Base-by-base conservation (phyloP, 352 stramenopile species). In the Globisporangium ultimum region DNA sequence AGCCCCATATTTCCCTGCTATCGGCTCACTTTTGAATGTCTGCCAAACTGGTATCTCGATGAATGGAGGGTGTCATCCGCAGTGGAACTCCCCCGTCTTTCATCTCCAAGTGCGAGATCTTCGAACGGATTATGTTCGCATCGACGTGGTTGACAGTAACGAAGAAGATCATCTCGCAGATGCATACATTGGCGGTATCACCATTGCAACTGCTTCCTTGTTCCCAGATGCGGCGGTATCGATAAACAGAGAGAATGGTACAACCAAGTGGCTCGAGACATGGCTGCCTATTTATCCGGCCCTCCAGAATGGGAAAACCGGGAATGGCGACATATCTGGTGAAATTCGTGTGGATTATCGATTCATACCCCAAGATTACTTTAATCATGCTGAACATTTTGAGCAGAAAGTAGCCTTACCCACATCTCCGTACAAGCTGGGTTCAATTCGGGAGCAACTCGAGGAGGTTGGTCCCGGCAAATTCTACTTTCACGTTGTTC, bases 141-240 rank as follows among this genome's bases (percentile, higher is more conserved):
- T 86, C n/a, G 68, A 76, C 34, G 76, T 81, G 0, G 45, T 86
- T 3, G 76, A 86, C 53, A 80, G 67, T 42, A 81, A 81, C 52
- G 71, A 83, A 69, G 76, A 86, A 64, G 72, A 83, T n/a, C 65
- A 80, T 41, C 47, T 83, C 7, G 66, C 72, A 2, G 73, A 83
- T 36, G 72, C 64, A 14, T 65, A 70, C 10, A 83, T 86, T n/a
- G 72, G 76, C 9, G 47, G 50, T 0, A 50, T 75, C 18, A 61
- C 66, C 17, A 58, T 83, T 20, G 71, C 70, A 18, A 18, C 74
- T 1, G 43, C 50, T 2, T 71, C 68, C 32, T 49, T 83, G 6
- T 73, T 83, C 36, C 60, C 45, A 8, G 56, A 68, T 11, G 53
- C 66, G 50, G 6, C 65, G 1, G 42, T 12, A 4, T 32, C 24